A percentile compares a stretch with the other conserved stretches of the same genome.
These are phyloP conservation scores for Rubia peregrina DNA, from an alignment of 305 asterid genomes.

Conservation along the genomic window DNA sequence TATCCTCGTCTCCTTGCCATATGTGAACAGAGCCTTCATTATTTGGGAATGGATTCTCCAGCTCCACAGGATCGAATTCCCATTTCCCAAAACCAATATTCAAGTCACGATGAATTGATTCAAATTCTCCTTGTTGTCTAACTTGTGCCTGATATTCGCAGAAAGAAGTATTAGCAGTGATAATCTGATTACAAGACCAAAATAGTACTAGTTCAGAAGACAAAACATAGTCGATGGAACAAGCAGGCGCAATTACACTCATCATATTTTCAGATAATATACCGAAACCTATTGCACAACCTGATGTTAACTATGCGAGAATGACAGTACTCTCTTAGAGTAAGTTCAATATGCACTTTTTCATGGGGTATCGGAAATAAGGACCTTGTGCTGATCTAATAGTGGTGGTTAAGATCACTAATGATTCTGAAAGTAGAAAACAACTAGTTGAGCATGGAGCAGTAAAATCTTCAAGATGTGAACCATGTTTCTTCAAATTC, in stretches of 20 bases:
- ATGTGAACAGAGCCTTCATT: slow-evolving; percentile 58
- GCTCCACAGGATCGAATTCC: slow-evolving; percentile 72
- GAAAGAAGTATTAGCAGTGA: neutral
- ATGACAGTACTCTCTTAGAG: neutral
- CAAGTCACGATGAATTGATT: slow-evolving; percentile 57
- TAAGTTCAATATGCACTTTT: too few relatives aligned
- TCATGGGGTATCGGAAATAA: neutral
- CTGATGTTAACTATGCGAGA: neutral
- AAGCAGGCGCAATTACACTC: neutral
- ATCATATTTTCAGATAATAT: neutral
- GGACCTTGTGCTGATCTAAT: neutral
- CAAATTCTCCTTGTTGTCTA: slow-evolving; percentile 77
- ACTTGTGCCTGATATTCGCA: slow-evolving; percentile 31
- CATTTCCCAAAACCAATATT: slow-evolving; percentile 64
- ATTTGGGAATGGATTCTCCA: slow-evolving; percentile 53
- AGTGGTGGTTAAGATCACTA: too few relatives aligned
- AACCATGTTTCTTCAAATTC: neutral
- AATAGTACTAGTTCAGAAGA: neutral
- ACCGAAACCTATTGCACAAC: neutral
- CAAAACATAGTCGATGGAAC: neutral
- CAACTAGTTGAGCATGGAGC: neutral
- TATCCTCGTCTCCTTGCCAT: slow-evolving; percentile 75
- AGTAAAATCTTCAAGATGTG: neutral
- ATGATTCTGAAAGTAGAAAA: neutral
- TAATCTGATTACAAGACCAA: neutral